Base-by-base conservation (phyloP, 2,329 filamentous ascomycete species). In the Ascochyta koolunga region DNA sequence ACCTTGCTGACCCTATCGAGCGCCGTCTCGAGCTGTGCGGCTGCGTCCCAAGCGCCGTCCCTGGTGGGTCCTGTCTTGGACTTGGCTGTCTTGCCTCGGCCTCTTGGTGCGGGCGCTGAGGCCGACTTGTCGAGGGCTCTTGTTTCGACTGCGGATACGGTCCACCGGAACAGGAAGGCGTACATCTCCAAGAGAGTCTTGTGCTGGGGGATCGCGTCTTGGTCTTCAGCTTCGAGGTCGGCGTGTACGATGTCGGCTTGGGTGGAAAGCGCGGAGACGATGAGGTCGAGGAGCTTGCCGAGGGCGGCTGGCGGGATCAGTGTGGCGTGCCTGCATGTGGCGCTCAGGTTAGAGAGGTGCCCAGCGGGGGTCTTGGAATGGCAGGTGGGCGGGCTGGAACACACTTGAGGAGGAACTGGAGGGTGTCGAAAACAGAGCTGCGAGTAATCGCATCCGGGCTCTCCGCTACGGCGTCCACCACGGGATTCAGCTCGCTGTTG, bases 391-490 rank as follows among this genome's bases (percentile, higher is more conserved):
- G 82, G 73, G 79, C 81, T 77, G 85, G 83, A 70, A 85, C 91
- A 82, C 86, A 98, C 93, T 99, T 99, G 79, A 99, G 83, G 55
- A 99, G 81, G 72, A 96, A 96, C 76, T 97, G 93, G 66, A 99
- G 77, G 58, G 93, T 96, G 79, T 99, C 93, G 79, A 98, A 93
- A 61, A 88, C 84, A 45, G 86, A 84, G 68, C 87, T 85, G 76
- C 88, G 88, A 59, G 86, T 87, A 63, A 99, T 88, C 56, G 90
- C 89, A 76, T 97, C 93, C 44, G 95, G 92, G 71, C 89, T 96
- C 71, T 96, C 92, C 49, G 93, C 92, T 24, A 99, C 86, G 25
- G 91, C 89, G 74, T 98, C 95, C 59, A 97, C 87, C 57, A 99
- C 96, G 21, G 90, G 89, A 72, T 99, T 96, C 58, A 99, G 81